Base-by-base conservation (phyloP, 129 eudicot genomes). In the Flaveria robusta region DNA sequence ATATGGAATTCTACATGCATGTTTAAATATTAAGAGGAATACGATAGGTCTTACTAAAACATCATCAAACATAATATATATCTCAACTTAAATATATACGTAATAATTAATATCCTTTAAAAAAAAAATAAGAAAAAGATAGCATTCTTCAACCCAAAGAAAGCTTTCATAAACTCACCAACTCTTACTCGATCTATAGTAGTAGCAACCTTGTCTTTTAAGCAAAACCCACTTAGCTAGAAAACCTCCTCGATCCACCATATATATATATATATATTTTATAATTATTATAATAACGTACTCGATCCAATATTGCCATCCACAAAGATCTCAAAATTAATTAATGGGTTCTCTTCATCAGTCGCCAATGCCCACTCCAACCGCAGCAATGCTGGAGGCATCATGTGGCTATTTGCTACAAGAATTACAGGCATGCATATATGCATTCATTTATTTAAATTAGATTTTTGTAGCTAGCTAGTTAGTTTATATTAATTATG, bases 361-460 rank as follows among this genome's bases (percentile, higher is more conserved):
- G 69, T 59, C 83, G 49, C 85, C 91, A 20, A 83, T 72, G 76
- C 84, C 86, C 77, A 76, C 80, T 41, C 79, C 79, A 77, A 85
- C 85, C 52, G 77, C 96, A 5, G 83, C 80, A 11, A 81, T 91
- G 82, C 84, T 91, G 45, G 97, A 93, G 77, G 88, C 87, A 23
- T 93, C 98, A 20, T 93, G 97, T 20, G 97, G 93, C 26, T 93
- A 90, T 84, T 77, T 90, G 68, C 90, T 90, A 42, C 96, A 90
- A 79, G 96, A 90, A 78, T 72, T 93, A 71, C 86, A 90, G 92
- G 98, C 76, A 84, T 72, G 87, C n/a, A n/a, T n/a, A n/a, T n/a
- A n/a, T n/a, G n/a, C n/a, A n/a, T n/a, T n/a, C n/a, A n/a, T n/a
- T n/a, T n/a, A n/a, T n/a, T n/a, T n/a, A 29, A 29, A 3, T 90